These are phyloP conservation scores for Xylaria grammica DNA, from an alignment of 495 filamentous ascomycete species.

Conservation along the genomic window DNA sequence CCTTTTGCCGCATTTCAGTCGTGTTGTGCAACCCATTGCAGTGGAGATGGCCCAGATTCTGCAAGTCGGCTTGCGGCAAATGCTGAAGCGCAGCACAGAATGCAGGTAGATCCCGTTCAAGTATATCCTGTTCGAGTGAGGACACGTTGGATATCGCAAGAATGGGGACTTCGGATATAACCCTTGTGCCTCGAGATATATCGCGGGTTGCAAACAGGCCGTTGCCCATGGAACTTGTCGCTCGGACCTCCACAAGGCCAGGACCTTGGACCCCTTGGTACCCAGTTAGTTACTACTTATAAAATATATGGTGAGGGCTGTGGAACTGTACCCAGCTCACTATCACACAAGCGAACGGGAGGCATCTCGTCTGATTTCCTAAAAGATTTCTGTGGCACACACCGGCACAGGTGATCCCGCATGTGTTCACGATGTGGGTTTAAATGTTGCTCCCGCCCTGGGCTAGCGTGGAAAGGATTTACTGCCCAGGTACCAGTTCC, in stretches of 20 bases:
- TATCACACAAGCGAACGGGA: too few species aligned
- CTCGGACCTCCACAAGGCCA: conserved; percentile 3
- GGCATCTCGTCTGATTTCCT: too few species aligned
- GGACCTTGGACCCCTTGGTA: neutral
- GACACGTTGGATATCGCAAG: conserved; percentile 17
- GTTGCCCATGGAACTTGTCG: conserved; percentile 34
- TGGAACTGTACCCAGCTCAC: too few species aligned
- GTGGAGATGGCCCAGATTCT: conserved; percentile 22
- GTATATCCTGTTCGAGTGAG: neutral
- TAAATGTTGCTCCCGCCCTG: too few species aligned
- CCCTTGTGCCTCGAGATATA: conserved; percentile 32
- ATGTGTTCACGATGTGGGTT: too few species aligned
- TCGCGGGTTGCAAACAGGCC: conserved; percentile 37
- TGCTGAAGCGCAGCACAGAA: neutral
- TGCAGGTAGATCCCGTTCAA: neutral
- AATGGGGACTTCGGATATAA: conserved; percentile 30
- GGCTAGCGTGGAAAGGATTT: too few species aligned
- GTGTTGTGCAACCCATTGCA: conserved; percentile 9
- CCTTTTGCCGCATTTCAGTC: neutral
- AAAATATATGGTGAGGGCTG: too few species aligned
- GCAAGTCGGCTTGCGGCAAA: neutral
- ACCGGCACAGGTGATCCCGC: too few species aligned
- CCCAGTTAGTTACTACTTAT: neutral
- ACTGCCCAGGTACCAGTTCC: too few species aligned
- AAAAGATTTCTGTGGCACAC: too few species aligned